Evolutionary conservation across 2,329 filamentous ascomycete species (phyloP).

Genomic region (Colletotrichum siamense): DNA sequence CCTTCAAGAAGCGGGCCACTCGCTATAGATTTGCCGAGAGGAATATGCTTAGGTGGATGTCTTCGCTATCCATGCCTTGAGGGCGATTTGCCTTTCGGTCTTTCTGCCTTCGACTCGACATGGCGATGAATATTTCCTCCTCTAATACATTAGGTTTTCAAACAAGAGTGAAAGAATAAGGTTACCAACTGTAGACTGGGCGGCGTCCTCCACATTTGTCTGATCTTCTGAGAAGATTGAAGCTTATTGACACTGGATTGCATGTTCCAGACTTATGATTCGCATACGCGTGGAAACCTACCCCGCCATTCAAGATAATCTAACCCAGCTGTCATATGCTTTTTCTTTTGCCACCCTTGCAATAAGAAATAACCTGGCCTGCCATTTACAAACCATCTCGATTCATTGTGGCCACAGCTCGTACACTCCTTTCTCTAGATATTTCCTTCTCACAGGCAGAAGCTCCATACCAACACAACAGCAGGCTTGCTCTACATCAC

Average conservation of each 20-base stretch:
- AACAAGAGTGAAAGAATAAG: neutral
- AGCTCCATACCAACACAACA: neutral
- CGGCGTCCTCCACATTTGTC: neutral
- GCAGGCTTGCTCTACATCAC: neutral
- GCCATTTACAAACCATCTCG: fast-evolving
- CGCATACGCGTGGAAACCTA: neutral
- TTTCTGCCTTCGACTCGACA: no score
- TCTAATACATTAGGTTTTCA: neutral
- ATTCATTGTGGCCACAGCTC: neutral
- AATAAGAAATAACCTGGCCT: neutral
- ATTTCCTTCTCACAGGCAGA: neutral
- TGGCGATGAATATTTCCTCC: no score
- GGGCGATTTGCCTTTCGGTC: no score
- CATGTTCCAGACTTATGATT: neutral
- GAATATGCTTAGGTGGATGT: no score
- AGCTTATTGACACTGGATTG: neutral
- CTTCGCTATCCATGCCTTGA: no score
- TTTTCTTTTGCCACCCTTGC: neutral
- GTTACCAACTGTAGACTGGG: neutral
- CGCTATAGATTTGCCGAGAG: neutral
- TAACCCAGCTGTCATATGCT: neutral
- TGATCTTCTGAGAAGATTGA: neutral
- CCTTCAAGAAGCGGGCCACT: neutral
- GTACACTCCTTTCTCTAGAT: neutral
- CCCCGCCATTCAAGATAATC: neutral